These are phyloP conservation scores for Microglena sp. DNA, from an alignment of 139 green algal genomes.

Conservation along the genomic window DNA sequence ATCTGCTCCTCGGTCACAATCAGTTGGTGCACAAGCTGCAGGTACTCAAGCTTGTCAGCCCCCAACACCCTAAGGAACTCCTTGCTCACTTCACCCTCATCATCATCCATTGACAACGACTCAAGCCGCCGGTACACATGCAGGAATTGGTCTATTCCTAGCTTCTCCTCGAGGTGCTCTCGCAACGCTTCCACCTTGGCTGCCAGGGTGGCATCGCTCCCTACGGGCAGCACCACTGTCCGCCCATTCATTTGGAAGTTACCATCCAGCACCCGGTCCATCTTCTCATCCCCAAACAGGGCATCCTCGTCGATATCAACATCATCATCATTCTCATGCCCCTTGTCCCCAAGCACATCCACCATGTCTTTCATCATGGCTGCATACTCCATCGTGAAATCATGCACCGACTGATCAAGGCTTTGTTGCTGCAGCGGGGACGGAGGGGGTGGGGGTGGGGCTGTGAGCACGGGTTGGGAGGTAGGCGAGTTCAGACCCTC, in stretches of 20 bases:
- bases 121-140: conserved; percentile 48
- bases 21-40: conserved; percentile 57
- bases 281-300: too few species aligned
- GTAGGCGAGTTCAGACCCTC: too few species aligned
- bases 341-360: too few species aligned
- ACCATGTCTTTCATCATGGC: conserved; percentile 48
- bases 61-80: conserved; percentile 43
- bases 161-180: conserved; percentile 31
- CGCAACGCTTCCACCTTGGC: conserved; percentile 41
- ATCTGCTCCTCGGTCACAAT: conserved; percentile 53
- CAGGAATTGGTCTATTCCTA: conserved; percentile 40
- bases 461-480: too few species aligned
- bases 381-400: conserved; percentile 37
- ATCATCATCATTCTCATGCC: too few species aligned
- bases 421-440: too few species aligned
- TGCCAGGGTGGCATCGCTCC: conserved; percentile 12
- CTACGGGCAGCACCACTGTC: conserved; percentile 33
- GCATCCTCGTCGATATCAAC: too few species aligned
- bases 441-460: too few species aligned
- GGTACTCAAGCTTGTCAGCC: conserved; percentile 33
- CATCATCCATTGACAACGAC: conserved; percentile 35
- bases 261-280: conserved; percentile 29
- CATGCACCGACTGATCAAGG: too few species aligned
- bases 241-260: conserved; percentile 44
- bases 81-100: conserved; percentile 26